phyloP scores from a whole-genome alignment of 192 early-diverging fungal species.

The Thoreauomyces humboldtii region DNA sequence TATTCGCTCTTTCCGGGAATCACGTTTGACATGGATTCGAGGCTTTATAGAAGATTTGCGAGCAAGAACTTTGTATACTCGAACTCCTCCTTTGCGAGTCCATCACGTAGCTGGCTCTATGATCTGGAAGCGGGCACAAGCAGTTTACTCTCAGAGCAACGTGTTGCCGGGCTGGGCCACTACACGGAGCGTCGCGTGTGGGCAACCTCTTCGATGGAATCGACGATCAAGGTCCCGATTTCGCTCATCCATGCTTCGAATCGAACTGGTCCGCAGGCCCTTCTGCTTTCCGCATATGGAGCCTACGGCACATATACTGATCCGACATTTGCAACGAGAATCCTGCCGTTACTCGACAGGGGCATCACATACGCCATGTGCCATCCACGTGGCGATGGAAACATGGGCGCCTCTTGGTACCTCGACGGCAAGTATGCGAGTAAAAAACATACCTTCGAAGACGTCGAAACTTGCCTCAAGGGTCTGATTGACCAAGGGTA shows the following conservation, averaged over 20 bases:
- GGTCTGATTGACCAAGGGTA: constrained; percentile 20
- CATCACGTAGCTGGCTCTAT: background rate
- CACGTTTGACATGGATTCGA: constrained; percentile 30
- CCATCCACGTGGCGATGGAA: constrained; percentile 49
- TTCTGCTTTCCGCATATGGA: constrained; percentile 37
- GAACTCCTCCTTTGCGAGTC: constrained; percentile 28
- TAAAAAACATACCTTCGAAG: constrained; percentile 38
- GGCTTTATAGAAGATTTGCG: constrained; percentile 17
- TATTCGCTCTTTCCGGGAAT: constrained; percentile 27
- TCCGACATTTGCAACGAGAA: constrained; percentile 17
- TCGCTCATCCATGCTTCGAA: constrained; percentile 12
- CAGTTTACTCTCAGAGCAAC: background rate
- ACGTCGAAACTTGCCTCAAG: constrained; percentile 33
- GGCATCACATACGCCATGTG: constrained; percentile 37
- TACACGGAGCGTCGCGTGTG: constrained; percentile 28
- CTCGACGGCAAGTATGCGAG: constrained; percentile 32
- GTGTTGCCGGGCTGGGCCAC: background rate
- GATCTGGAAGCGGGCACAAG: constrained; percentile 2
- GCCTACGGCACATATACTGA: constrained; percentile 45
- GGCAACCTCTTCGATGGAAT: constrained; percentile 1
- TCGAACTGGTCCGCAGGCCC: constrained; percentile 7
- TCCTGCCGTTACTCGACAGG: constrained; percentile 35
- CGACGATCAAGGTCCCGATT: constrained; percentile 16
- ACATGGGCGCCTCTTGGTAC: constrained; percentile 43
- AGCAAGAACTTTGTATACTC: constrained; percentile 27